Evolutionary conservation across 1,139 yeast genomes (phyloP).

Genomic region (Candida glucosophila): DNA sequence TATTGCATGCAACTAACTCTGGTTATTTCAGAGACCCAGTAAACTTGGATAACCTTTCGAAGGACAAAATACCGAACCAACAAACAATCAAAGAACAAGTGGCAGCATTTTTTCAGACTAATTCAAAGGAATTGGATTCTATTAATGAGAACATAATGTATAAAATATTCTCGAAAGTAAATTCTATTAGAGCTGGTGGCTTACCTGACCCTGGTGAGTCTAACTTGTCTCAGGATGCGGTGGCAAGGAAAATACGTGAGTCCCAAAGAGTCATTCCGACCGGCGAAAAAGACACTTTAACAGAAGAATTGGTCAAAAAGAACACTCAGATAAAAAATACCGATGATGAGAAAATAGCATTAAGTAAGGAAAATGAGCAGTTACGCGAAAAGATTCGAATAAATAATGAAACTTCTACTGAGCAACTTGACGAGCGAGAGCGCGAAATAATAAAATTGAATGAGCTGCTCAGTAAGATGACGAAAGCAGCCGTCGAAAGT

Average conservation of each 20-base stretch:
- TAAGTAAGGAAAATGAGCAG: too few relatives aligned
- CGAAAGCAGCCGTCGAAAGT: constrained; percentile 41
- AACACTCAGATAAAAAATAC: neutral
- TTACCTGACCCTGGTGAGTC: constrained; percentile 39
- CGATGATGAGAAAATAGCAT: neutral
- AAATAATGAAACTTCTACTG: neutral
- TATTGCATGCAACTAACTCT: too few relatives aligned
- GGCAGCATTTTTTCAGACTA: too few relatives aligned
- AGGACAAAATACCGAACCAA: too few relatives aligned
- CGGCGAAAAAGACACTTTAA: constrained; percentile 3
- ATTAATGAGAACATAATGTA: too few relatives aligned
- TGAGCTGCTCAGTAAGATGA: constrained; percentile 42
- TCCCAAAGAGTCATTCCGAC: too few relatives aligned
- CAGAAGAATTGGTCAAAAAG: neutral
- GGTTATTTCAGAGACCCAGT: too few relatives aligned
- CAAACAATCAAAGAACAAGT: too few relatives aligned
- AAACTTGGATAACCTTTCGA: too few relatives aligned
- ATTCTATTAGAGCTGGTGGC: too few relatives aligned
- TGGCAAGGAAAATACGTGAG: constrained; percentile 57
- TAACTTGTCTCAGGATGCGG: constrained; percentile 51
- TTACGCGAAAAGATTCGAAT: neutral
- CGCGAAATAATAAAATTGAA: constrained; percentile 41
- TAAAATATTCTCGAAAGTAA: too few relatives aligned
- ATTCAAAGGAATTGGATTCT: too few relatives aligned
- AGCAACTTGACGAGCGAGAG: constrained; percentile 9